phyloP scores from a whole-genome alignment of 2,329 filamentous ascomycete species.

The Pseudovirgaria hyperparasitica region DNA sequence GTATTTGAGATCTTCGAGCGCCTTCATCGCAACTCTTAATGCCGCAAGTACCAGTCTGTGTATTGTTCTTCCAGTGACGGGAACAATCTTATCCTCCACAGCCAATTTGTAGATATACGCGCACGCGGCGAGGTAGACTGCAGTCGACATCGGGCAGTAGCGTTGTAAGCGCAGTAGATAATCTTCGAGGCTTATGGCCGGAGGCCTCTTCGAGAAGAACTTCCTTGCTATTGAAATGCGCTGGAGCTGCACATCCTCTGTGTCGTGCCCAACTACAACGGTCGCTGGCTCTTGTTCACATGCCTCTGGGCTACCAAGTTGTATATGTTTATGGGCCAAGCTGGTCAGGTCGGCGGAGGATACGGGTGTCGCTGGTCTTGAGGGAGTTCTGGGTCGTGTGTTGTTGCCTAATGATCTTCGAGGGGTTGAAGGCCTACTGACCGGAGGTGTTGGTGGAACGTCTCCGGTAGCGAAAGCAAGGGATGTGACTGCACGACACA shows the following conservation, averaged over 20 bases:
- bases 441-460: conserved; percentile 66
- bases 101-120: conserved; percentile 78
- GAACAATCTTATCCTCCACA: conserved; percentile 58
- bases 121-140: conserved; percentile 81
- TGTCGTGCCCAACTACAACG: conserved; percentile 44
- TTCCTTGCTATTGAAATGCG: conserved; percentile 78
- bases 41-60: conserved; percentile 78
- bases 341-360: conserved; percentile 27
- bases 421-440: conserved; percentile 49
- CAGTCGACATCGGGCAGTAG: conserved; percentile 88
- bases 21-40: conserved; percentile 82
- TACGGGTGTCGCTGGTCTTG: conserved; percentile 25
- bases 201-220: conserved; percentile 82
- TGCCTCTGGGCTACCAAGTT: conserved; percentile 38
- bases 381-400: conserved; percentile 23
- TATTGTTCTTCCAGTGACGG: conserved; percentile 70
- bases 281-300: conserved; percentile 34
- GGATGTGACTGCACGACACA: conserved; percentile 47
- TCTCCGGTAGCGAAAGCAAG: conserved; percentile 65
- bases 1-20: conserved; percentile 84
- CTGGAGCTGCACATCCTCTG: conserved; percentile 62
- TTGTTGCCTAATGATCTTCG: conserved; percentile 15
- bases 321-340: conserved; percentile 19
- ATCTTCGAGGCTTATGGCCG: conserved; percentile 68
- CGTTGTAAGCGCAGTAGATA: conserved; percentile 79